These are phyloP conservation scores for Holtermannia corniformis DNA, from an alignment of 768 basidiomycete genomes.

Conservation along the genomic window DNA sequence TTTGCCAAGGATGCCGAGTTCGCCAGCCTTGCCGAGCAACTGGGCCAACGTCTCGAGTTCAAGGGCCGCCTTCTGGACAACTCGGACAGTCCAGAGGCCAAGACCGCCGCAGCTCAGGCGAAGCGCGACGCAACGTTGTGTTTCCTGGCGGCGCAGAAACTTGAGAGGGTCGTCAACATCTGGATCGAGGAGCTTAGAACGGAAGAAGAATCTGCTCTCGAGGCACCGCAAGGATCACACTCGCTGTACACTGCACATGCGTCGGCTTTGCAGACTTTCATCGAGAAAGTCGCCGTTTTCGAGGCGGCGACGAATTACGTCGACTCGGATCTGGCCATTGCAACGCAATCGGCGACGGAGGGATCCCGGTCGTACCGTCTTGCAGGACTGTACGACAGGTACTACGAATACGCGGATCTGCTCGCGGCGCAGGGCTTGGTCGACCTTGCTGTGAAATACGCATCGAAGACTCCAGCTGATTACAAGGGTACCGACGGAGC, in stretches of 20 bases:
- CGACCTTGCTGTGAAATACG: slow-evolving; percentile 66
- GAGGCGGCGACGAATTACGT: slow-evolving; percentile 55
- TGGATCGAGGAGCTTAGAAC: slow-evolving; percentile 85
- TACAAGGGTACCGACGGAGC: slow-evolving; percentile 57
- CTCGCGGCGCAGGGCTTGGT: slow-evolving; percentile 83
- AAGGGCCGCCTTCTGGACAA: slow-evolving; percentile 55
- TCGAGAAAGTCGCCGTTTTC: slow-evolving; percentile 96
- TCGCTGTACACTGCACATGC: slow-evolving; percentile 45
- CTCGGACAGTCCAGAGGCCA: slow-evolving; percentile 43
- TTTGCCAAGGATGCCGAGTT: slow-evolving; percentile 83
- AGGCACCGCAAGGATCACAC: slow-evolving; percentile 26
- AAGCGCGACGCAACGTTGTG: slow-evolving; percentile 85
- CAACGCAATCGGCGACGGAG: slow-evolving; percentile 45
- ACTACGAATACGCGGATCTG: slow-evolving; percentile 90
- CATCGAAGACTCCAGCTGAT: slow-evolving; percentile 65
- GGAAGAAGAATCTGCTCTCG: slow-evolving; percentile 56
- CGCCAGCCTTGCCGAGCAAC: slow-evolving; percentile 73
- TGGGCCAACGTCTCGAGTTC: slow-evolving; percentile 83
- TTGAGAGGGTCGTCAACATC: slow-evolving; percentile 80
- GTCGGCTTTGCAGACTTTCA: slow-evolving; percentile 77
- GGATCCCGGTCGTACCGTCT: slow-evolving; percentile 66
- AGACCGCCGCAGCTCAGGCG: slow-evolving; percentile 44
- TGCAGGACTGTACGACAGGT: slow-evolving; percentile 75
- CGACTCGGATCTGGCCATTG: slow-evolving; percentile 50
- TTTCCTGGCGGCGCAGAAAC: slow-evolving; percentile 78